A percentile compares a stretch with the other conserved stretches of the same genome.
phyloP scores from a whole-genome alignment of 1,284 basidiomycete genomes.

The Tetrapyrgos nigripes region DNA sequence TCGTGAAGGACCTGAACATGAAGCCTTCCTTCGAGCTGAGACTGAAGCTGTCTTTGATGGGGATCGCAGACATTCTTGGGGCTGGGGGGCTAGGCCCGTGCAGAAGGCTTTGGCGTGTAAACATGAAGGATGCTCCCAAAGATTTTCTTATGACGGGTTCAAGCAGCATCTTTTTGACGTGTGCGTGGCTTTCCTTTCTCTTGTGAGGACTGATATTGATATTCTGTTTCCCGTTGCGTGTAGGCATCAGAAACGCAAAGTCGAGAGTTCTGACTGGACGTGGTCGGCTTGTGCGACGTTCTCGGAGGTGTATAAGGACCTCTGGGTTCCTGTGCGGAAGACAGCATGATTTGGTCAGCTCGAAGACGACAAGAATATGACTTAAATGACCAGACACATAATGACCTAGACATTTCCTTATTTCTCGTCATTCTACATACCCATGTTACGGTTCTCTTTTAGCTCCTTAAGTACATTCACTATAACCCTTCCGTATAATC shows the following conservation, averaged over 20 bases:
- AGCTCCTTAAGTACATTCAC: too few relatives aligned
- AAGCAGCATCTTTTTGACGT: background rate
- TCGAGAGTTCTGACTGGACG: background rate
- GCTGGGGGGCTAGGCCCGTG: background rate
- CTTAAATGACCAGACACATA: too few relatives aligned
- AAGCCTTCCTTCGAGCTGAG: background rate
- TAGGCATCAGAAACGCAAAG: background rate
- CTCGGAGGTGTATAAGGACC: background rate
- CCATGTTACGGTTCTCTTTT: too few relatives aligned
- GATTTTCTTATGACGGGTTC: background rate
- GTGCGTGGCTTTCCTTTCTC: background rate
- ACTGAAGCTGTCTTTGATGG: background rate
- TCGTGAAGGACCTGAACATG: background rate
- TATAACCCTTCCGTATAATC: too few relatives aligned
- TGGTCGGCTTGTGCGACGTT: background rate
- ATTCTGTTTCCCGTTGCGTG: background rate
- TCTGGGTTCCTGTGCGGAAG: background rate
- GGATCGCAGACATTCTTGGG: background rate
- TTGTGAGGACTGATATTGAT: background rate
- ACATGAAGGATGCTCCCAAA: background rate
- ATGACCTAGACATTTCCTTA: too few relatives aligned
- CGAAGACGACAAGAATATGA: background rate
- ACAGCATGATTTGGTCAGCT: too few relatives aligned
- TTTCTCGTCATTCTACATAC: too few relatives aligned
- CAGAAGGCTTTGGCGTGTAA: background rate